Base-by-base conservation (phyloP, 257 asterid species). In the Primulina tabacum region DNA sequence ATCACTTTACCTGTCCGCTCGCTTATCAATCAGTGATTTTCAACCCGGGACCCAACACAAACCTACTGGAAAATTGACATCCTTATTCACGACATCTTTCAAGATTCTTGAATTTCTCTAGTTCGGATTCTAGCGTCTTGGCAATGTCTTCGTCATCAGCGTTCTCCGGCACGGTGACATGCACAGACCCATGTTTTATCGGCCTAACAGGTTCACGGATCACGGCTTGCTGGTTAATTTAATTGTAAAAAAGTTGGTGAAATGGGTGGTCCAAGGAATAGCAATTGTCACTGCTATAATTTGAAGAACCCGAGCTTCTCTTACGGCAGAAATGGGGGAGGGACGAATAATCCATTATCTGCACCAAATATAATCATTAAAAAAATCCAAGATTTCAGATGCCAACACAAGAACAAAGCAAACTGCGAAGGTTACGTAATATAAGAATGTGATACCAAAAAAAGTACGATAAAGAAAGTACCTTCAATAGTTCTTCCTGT, bases 301-400 rank as follows among this genome's bases (percentile, higher is more conserved):
- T 77, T 12, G 90, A 84, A 53, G 92, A 84, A 60, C 89, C 85
- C 2, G 89, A 85, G 56, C 78, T 64, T 80, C 86, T 82, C 75
- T 75, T 83, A n/a, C 82, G 87, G 77, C 92, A 84, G 82, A 86
- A 88, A 77, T 86, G 96, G 29, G 96, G 96, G 57, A 88, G 92
- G 57, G 93, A 77, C 18, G 91, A 78, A 78, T 80, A 83, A 60
- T 89, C 93, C 91, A 89, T 89, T 84, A 89, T 87, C 93, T 89
- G 82, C 76, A 78, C 66, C 64, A 71, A 60, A 64, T 10, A 66
- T 32, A 34, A n/a, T 20, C 24, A 52, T 28, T 7, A 52, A 67
- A 57, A 18, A 21, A 17, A 32, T 1, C 18, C 55, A 65, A 52
- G 55, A 37, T 62, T 65, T 53, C 64, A 43, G 47, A 29, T 60